Percentiles rank a stretch among this genome's conserved stretches.
Conservation (phyloP, 345 rosid genomes). For the Rhodomyrtus tomentosa region DNA sequence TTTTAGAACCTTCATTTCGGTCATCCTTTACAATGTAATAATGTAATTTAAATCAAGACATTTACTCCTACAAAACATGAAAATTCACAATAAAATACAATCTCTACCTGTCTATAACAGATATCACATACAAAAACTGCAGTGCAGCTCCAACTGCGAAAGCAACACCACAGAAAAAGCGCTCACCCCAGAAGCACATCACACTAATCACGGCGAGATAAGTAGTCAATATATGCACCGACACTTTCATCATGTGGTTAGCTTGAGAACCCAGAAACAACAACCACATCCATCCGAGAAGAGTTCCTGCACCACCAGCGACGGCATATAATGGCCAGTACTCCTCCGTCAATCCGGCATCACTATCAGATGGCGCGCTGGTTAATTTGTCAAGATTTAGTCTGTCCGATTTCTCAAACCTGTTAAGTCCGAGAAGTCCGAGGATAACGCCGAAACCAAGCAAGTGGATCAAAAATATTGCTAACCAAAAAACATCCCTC, state of each 20-base stretch:
- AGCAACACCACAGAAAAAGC: slow-evolving; percentile 71
- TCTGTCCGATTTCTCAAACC: slow-evolving; percentile 68
- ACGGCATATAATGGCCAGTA: slow-evolving; percentile 89
- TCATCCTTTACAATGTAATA: neutral
- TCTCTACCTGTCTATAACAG: slow-evolving; percentile 88
- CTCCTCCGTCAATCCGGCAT: slow-evolving; percentile 55
- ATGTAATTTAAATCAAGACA: neutral
- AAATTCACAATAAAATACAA: neutral
- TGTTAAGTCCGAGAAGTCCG: slow-evolving; percentile 55
- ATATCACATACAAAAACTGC: slow-evolving; percentile 91
- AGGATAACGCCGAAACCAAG: slow-evolving; percentile 49
- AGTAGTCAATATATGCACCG: slow-evolving; percentile 83
- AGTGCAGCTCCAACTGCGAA: slow-evolving; percentile 70
- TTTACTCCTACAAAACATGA: neutral
- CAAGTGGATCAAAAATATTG: slow-evolving; percentile 62
- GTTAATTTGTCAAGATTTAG: slow-evolving; percentile 59
- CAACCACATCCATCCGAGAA: slow-evolving; percentile 74
- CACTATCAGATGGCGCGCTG: slow-evolving; percentile 21
- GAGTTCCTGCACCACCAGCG: slow-evolving; percentile 65
- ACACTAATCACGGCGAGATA: slow-evolving; percentile 90
- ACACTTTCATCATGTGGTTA: slow-evolving; percentile 76
- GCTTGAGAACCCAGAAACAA: slow-evolving; percentile 67
- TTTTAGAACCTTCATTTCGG: neutral
- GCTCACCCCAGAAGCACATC: slow-evolving; percentile 78
- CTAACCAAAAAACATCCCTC: slow-evolving; percentile 92